A percentile compares a stretch with the other conserved stretches of the same genome.
These are phyloP conservation scores for Dispira parvispora DNA, from an alignment of 192 early-diverging fungal genomes.

Conservation along the genomic window DNA sequence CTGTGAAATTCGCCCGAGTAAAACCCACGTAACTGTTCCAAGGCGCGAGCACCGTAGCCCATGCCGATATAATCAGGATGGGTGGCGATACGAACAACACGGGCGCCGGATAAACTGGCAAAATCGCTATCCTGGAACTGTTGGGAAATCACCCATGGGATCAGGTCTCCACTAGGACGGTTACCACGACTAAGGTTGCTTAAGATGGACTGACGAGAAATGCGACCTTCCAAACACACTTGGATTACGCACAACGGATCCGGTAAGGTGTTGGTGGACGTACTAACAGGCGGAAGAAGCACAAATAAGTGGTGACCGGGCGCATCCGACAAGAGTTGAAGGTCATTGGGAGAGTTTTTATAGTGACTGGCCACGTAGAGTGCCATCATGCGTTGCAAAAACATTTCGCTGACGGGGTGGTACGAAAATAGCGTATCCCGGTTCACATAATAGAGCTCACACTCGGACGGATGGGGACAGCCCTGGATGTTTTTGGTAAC, in stretches of 20 bases:
- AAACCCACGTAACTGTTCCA: conserved; percentile 73
- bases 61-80: conserved; percentile 93
- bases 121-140: conserved; percentile 96
- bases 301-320: conserved; percentile 97
- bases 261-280: conserved; percentile 47
- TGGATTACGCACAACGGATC: conserved; percentile 85
- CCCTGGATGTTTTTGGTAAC: conserved; percentile 55
- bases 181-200: conserved; percentile 70
- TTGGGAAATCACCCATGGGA: conserved; percentile 93
- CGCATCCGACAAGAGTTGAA: conserved; percentile 94
- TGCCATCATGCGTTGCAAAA: conserved; percentile 95
- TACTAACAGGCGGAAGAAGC: conserved; percentile 74
- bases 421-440: conserved; percentile 97
- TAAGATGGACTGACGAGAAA: conserved; percentile 72
- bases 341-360: conserved; percentile 97
- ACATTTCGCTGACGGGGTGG: conserved; percentile 90
- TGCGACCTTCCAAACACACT: conserved; percentile 87
- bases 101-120: conserved; percentile 81
- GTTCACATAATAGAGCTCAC: conserved; percentile 92
- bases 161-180: conserved; percentile 81
- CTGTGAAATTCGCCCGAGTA: conserved; percentile 66
- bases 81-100: conserved; percentile 94
- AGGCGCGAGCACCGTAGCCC: conserved; percentile 88
- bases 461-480: conserved; percentile 83
- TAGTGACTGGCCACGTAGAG: conserved; percentile 97